Percentiles rank a stretch among this genome's conserved stretches.
phyloP scores from a whole-genome alignment of 192 early-diverging fungal genomes.

The Anaeromyces robustus region DNA sequence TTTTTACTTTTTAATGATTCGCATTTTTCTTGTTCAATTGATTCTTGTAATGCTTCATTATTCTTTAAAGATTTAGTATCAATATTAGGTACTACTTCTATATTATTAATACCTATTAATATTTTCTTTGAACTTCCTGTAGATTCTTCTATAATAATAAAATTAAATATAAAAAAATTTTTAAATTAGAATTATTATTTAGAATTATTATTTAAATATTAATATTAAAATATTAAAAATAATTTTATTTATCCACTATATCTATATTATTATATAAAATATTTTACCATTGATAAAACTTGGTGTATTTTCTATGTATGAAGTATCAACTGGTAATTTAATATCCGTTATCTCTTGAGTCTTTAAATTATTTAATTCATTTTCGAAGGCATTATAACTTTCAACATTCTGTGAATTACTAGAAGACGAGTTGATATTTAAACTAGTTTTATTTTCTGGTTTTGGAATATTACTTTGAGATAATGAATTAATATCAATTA shows the following conservation, averaged over 20 bases:
- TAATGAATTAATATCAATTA: neutral
- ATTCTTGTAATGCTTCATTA: neutral
- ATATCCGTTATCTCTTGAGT: neutral
- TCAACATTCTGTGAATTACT: neutral
- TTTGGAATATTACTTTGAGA: neutral
- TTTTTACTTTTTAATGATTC: neutral
- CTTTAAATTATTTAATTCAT: neutral
- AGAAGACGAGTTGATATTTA: neutral
- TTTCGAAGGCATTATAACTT: neutral
- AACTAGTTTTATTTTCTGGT: neutral
- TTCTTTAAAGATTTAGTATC: neutral
- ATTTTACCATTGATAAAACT: neutral
- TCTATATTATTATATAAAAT: too few relatives aligned
- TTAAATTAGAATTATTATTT: too few relatives aligned
- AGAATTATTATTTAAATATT: too few relatives aligned
- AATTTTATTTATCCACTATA: too few relatives aligned
- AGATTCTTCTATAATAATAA: neutral
- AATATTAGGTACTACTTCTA: neutral
- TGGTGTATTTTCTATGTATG: neutral
- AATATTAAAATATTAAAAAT: too few relatives aligned
- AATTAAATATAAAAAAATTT: too few relatives aligned
- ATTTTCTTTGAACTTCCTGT: neutral
- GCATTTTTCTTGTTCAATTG: neutral
- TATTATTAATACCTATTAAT: neutral
- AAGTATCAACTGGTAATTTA: neutral